These are phyloP conservation scores for Neopestalotiopsis sp. DNA, from an alignment of 2,329 filamentous ascomycete species.

Conservation along the genomic window DNA sequence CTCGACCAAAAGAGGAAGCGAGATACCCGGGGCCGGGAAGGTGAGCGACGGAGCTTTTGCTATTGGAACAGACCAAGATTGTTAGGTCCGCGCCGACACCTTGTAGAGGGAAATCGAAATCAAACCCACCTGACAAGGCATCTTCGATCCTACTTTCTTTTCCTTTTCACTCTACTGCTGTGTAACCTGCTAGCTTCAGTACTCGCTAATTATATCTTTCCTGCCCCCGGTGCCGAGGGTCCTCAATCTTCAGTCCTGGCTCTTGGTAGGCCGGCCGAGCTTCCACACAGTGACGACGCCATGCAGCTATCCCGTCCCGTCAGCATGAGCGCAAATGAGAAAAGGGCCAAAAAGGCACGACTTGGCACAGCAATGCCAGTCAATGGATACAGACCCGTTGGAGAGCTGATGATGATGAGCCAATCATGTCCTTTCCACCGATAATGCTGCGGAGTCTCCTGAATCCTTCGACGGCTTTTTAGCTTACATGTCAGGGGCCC, in stretches of 20 bases:
- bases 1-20: background rate
- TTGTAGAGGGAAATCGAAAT: background rate
- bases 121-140: background rate
- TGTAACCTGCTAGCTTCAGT: no score
- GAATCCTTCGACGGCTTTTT: background rate
- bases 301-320: background rate
- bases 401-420: background rate
- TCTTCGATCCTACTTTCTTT: background rate
- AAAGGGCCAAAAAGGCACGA: background rate
- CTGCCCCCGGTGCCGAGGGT: no score
- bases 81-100: background rate
- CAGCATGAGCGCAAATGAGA: background rate
- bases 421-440: background rate
- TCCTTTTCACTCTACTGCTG: no score
- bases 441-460: background rate
- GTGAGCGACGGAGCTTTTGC: background rate
- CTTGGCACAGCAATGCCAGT: background rate
- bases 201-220: background rate
- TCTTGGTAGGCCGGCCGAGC: no score
- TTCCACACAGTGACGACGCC: background rate
- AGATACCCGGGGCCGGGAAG: background rate
- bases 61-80: background rate
- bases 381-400: background rate
- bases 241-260: no score
- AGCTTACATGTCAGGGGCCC: background rate